phyloP scores from a whole-genome alignment of 257 asterid genomes.

The Solanum chiquidenum region DNA sequence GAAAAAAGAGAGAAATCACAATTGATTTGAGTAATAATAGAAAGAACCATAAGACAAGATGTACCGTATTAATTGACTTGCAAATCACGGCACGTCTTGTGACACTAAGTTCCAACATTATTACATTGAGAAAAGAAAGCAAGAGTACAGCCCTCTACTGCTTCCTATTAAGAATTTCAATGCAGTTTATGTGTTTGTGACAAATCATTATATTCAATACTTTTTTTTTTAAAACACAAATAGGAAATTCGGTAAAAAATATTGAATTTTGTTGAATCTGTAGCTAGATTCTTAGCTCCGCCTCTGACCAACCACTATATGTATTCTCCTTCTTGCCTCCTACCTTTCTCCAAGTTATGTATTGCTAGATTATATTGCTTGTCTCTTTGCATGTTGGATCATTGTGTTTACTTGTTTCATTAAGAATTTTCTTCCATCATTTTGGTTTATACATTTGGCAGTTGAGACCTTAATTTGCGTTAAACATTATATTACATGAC shows the following conservation, averaged over 20 bases:
- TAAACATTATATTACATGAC: background rate
- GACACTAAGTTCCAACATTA: background rate
- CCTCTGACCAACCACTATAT: no score
- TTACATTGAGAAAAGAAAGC: no score
- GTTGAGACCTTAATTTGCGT: background rate
- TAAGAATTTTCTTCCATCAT: background rate
- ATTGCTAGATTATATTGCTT: background rate
- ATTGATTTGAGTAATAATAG: background rate
- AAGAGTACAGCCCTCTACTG: background rate
- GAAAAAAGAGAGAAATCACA: background rate
- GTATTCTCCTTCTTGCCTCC: no score
- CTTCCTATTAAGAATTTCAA: background rate
- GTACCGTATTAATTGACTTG: background rate
- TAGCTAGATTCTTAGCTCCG: no score
- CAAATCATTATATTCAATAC: no score
- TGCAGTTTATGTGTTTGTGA: no score
- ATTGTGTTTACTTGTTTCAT: background rate
- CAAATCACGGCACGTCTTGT: background rate
- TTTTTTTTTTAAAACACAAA: no score
- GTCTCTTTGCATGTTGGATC: background rate
- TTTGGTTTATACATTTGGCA: background rate
- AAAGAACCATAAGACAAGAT: background rate
- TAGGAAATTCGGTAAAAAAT: no score
- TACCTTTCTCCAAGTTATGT: background rate
- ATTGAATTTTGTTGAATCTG: no score